Evolutionary conservation across 1,284 basidiomycete species (phyloP).

Genomic region (Cutaneotrichosporon dermatis): DNA sequence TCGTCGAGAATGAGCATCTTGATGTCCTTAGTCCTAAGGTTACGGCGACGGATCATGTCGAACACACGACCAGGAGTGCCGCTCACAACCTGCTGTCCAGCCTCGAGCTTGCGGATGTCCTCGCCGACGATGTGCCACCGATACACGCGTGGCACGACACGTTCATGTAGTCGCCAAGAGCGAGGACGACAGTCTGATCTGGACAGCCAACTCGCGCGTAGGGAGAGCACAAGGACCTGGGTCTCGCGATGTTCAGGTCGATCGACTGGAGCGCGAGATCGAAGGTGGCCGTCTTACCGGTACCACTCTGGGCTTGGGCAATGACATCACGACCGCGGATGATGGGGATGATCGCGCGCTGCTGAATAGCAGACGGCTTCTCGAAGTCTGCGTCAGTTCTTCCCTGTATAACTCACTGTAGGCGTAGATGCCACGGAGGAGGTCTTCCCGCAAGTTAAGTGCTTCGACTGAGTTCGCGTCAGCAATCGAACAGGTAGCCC

Average conservation of each 20-base stretch:
- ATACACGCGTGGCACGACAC: slow-evolving; percentile 99
- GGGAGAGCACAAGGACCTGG: slow-evolving; percentile 92
- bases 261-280: slow-evolving; percentile 93
- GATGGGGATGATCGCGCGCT: slow-evolving; percentile 94
- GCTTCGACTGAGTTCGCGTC: slow-evolving; percentile 69
- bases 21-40: slow-evolving; percentile 93
- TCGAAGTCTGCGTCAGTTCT: slow-evolving; percentile 99
- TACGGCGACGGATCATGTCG: slow-evolving; percentile 96
- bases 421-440: slow-evolving; percentile 94
- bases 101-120: slow-evolving; percentile 96
- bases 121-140: slow-evolving; percentile 97
- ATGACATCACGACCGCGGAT: slow-evolving; percentile 94
- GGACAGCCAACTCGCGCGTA: slow-evolving; percentile 91
- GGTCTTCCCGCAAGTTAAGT: slow-evolving; percentile 89
- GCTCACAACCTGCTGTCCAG: slow-evolving; percentile 95
- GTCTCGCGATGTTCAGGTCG: slow-evolving; percentile 94
- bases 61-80: slow-evolving; percentile 98
- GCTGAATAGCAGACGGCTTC: slow-evolving; percentile 98
- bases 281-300: slow-evolving; percentile 99
- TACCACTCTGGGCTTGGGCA: slow-evolving; percentile 98
- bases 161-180: slow-evolving; percentile 98
- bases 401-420: slow-evolving; percentile 75
- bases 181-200: slow-evolving; percentile 99
- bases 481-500: slow-evolving; percentile 34
- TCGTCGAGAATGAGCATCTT: slow-evolving; percentile 99